These are phyloP conservation scores for Cryphonectria nitschkei DNA, from an alignment of 2,329 filamentous ascomycete genomes.

Conservation along the genomic window DNA sequence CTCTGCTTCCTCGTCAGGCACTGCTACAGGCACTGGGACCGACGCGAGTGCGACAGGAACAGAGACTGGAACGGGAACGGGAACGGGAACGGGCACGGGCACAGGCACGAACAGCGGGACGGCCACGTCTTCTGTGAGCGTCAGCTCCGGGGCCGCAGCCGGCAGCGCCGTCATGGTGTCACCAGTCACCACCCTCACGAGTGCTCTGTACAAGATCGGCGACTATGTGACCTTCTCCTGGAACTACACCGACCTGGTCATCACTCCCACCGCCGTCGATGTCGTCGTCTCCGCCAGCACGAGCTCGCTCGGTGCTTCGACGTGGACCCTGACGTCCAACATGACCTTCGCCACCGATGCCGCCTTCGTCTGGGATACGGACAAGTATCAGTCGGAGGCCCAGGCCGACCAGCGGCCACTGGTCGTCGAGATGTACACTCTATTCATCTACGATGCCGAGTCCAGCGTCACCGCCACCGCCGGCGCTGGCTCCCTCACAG, in stretches of 20 bases:
- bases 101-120: conserved; percentile 29
- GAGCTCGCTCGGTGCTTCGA: conserved; percentile 43
- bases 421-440: conserved; percentile 59
- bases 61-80: conserved; percentile 26
- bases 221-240: conserved; percentile 63
- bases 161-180: conserved; percentile 58
- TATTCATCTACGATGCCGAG: conserved; percentile 65
- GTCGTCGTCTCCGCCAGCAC: conserved; percentile 60
- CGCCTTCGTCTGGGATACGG: conserved; percentile 63
- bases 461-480: conserved; percentile 53
- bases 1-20: conserved; percentile 35
- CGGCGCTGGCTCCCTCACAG: conserved; percentile 59
- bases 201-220: conserved; percentile 63
- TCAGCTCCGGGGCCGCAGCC: conserved; percentile 50
- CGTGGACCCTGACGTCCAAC: conserved; percentile 66
- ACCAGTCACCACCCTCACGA: conserved; percentile 50
- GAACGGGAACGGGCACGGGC: conserved; percentile 32
- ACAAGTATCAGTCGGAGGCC: conserved; percentile 50
- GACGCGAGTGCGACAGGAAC: conserved; percentile 31
- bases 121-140: conserved; percentile 37
- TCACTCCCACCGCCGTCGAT: conserved; percentile 62
- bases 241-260: conserved; percentile 67
- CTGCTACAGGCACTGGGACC: conserved; percentile 35
- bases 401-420: conserved; percentile 48
- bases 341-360: conserved; percentile 60